Evolutionary conservation across 768 basidiomycete species (phyloP), one percentile per base, ranked within the genome.

Genomic region (Kwoniella pini): DNA sequence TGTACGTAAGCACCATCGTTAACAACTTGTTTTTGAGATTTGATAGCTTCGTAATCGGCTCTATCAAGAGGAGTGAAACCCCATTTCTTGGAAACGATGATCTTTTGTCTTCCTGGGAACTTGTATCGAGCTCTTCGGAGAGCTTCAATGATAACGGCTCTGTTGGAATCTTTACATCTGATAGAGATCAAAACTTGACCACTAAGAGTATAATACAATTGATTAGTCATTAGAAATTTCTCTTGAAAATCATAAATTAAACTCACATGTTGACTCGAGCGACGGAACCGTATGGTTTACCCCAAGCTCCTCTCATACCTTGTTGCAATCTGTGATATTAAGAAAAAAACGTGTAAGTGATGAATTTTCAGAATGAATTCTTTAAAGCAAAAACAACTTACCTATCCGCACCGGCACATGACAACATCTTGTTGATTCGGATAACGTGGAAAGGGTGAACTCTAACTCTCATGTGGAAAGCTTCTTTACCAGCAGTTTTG

Each of bases 351-450:
- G 38, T n/a, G 3, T 33, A 26, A 33, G 19, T 12, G 33, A 36
- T 36, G 33, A 7, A 36, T 7, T 15, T n/a, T n/a, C n/a, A n/a
- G n/a, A n/a, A n/a, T n/a, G n/a, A n/a, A n/a, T n/a, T n/a, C n/a
- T n/a, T n/a, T n/a, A n/a, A 36, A 36, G 33, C 33, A 15, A 36
- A 36, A 36, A 22, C n/a, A 6, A 78, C 85, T 45, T 62, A 88
- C 90, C 91, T 84, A 91, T 99, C 96, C 74, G 96, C 94, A 71
- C 96, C 95, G 72, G 96, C 96, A 79, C 96, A 98, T 60, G 88
- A 90, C 84, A 98, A 89, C 91, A 96, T 98, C 88, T 99, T 98
- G 89, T 98, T 96, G 87, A 96, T 96, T 66, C 96, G 89, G 82
- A 99, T 81, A 74, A 98, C 91, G 80, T 99, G 96, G 91, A 88